phyloP scores from a whole-genome alignment of 2,329 filamentous ascomycete genomes.

The Aspergillus transmontanensis region DNA sequence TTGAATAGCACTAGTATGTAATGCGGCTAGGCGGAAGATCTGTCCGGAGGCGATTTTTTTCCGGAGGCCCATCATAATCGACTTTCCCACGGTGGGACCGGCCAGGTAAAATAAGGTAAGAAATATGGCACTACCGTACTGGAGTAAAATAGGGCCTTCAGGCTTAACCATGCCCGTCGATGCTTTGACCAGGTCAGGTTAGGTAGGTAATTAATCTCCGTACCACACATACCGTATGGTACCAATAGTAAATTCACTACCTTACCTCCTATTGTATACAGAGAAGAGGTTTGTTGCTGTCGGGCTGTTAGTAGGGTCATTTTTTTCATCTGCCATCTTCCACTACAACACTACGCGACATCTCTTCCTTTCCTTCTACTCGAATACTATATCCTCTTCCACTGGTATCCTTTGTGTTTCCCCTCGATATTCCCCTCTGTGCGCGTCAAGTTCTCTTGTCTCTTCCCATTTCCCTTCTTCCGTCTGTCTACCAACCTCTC shows the following conservation, averaged over 20 bases:
- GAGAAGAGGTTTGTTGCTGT: slow-evolving; percentile 4
- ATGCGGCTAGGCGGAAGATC: slow-evolving; percentile 13
- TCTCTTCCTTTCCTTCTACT: background rate
- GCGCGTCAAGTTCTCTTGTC: background rate
- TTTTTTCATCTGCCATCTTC: slow-evolving; percentile 6
- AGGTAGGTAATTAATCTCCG: background rate
- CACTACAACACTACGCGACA: slow-evolving; percentile 5
- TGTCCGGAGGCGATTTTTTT: slow-evolving; percentile 19
- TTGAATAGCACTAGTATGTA: background rate
- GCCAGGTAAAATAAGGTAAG: slow-evolving; percentile 13
- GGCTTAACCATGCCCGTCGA: slow-evolving; percentile 1
- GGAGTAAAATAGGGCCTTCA: background rate
- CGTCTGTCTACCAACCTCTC: slow-evolving; percentile 14
- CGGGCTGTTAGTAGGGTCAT: background rate
- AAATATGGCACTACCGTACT: slow-evolving; percentile 3
- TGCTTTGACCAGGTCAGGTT: background rate
- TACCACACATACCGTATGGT: background rate
- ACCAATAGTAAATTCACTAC: slow-evolving; percentile 2
- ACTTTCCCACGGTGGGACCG: slow-evolving; percentile 11
- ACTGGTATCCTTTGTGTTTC: slow-evolving; percentile 10
- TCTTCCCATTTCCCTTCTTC: slow-evolving; percentile 9
- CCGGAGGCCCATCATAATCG: slow-evolving; percentile 6
- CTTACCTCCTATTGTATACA: slow-evolving; percentile 7
- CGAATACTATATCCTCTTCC: background rate
- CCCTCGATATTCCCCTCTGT: background rate